These are phyloP conservation scores for Oryza rufipogon DNA, from an alignment of 176 grass and related monocot genomes.

Conservation along the genomic window DNA sequence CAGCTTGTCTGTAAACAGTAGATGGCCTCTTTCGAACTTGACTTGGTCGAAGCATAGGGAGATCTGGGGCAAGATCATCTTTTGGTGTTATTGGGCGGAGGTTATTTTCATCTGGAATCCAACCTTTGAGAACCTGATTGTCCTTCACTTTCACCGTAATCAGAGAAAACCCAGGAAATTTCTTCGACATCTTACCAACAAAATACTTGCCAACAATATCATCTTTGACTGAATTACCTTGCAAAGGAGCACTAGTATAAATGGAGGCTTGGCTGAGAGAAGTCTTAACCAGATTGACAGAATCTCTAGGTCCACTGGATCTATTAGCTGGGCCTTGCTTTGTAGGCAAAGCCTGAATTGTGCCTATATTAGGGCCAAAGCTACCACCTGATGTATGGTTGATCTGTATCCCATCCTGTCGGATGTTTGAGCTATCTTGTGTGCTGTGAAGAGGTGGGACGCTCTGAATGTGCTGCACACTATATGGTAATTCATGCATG, in stretches of 20 bases:
- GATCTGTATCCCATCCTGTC: constrained; percentile 27
- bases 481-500: constrained; percentile 33
- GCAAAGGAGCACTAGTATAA: background rate
- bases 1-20: constrained; percentile 39
- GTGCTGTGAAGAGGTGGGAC: constrained; percentile 41
- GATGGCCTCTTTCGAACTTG: constrained; percentile 50
- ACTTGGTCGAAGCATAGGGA: constrained; percentile 47
- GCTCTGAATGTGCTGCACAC: constrained; percentile 45
- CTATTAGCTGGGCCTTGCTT: constrained; percentile 23
- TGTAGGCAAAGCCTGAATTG: constrained; percentile 27
- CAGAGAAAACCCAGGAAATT: constrained; percentile 52
- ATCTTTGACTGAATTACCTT: constrained; percentile 42
- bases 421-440: constrained; percentile 29
- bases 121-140: constrained; percentile 61
- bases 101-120: constrained; percentile 58
- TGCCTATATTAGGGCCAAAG: constrained; percentile 11
- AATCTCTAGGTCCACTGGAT: constrained; percentile 19
- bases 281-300: constrained; percentile 13
- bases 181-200: constrained; percentile 50
- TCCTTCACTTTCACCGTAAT: constrained; percentile 60
- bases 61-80: constrained; percentile 51
- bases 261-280: constrained; percentile 15
- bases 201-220: constrained; percentile 54
- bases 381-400: constrained; percentile 28
- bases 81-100: constrained; percentile 41